A percentile compares a stretch with the other conserved stretches of the same genome.
These are phyloP conservation scores for Daldinia decipiens DNA, from an alignment of 495 filamentous ascomycete genomes.

Conservation along the genomic window DNA sequence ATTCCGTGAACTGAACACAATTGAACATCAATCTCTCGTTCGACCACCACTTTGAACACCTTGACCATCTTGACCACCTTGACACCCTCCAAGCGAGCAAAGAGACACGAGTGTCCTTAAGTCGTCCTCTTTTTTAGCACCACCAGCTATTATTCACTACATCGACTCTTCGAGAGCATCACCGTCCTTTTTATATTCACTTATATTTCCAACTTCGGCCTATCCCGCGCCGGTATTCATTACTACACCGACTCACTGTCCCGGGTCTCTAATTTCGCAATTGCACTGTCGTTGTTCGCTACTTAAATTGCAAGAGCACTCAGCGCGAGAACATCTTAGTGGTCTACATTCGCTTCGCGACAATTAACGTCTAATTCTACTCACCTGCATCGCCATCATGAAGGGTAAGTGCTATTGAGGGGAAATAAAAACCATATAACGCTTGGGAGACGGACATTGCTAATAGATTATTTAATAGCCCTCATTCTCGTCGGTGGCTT, in stretches of 20 bases:
- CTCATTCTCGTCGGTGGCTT: slow-evolving; percentile 99
- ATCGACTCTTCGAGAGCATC: not conserved
- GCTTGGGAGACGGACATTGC: not conserved
- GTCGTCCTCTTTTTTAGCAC: not conserved
- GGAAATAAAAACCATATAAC: not conserved
- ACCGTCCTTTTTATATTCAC: slow-evolving; percentile 1
- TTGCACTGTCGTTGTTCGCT: slow-evolving; percentile 30
- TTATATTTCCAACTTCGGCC: not conserved
- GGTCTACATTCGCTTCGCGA: slow-evolving; percentile 21
- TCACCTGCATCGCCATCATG: slow-evolving; percentile 46
- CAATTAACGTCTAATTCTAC: slow-evolving; percentile 10
- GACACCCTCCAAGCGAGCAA: not conserved
- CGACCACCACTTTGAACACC: slow-evolving; percentile 19
- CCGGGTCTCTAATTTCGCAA: slow-evolving; percentile 7
- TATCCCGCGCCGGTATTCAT: not conserved
- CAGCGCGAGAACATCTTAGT: slow-evolving; percentile 5
- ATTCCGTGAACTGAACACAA: slow-evolving; percentile 25
- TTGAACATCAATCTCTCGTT: slow-evolving; percentile 32
- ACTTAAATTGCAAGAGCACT: slow-evolving; percentile 17
- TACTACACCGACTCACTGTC: slow-evolving; percentile 28
- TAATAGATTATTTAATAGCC: slow-evolving; percentile 63
- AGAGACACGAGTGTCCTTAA: slow-evolving; percentile 28
- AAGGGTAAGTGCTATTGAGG: slow-evolving; percentile 51
- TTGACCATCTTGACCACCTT: slow-evolving; percentile 16
- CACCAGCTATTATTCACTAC: not conserved